These are phyloP conservation scores for Papilionanthe hybrid DNA, from an alignment of 116 monocot species.

Conservation along the genomic window DNA sequence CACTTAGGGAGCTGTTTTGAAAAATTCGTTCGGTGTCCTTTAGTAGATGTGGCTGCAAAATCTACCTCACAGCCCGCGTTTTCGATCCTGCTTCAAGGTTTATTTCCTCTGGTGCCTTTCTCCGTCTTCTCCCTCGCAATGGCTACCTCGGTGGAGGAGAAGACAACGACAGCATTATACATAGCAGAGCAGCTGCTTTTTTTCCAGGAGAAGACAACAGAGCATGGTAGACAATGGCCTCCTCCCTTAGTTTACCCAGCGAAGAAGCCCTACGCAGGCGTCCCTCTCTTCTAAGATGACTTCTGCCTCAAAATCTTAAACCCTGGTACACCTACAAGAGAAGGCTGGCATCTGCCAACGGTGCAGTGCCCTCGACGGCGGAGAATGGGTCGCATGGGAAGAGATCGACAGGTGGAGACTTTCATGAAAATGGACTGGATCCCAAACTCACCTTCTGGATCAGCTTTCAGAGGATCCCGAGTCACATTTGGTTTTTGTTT, in stretches of 20 bases:
- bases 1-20: too few relatives aligned
- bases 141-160: neutral
- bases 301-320: constrained; percentile 72
- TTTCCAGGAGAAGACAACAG: constrained; percentile 10
- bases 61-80: too few relatives aligned
- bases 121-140: neutral
- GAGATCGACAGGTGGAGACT: constrained; percentile 35
- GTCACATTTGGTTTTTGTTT: constrained; percentile 18
- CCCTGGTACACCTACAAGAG: constrained; percentile 26
- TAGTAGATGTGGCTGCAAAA: too few relatives aligned
- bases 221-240: constrained; percentile 16
- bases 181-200: too few relatives aligned
- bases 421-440: constrained; percentile 49
- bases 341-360: neutral
- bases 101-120: too few relatives aligned
- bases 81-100: too few relatives aligned
- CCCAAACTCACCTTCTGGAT: constrained; percentile 74
- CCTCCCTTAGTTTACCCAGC: constrained; percentile 39
- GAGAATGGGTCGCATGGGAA: constrained; percentile 7
- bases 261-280: constrained; percentile 30
- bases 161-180: too few relatives aligned
- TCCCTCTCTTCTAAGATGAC: constrained; percentile 20
- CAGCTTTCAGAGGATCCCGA: constrained; percentile 80
- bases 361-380: neutral
- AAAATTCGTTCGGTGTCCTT: too few relatives aligned